phyloP scores from a whole-genome alignment of 768 basidiomycete species.

The Chalciporus piperatus region DNA sequence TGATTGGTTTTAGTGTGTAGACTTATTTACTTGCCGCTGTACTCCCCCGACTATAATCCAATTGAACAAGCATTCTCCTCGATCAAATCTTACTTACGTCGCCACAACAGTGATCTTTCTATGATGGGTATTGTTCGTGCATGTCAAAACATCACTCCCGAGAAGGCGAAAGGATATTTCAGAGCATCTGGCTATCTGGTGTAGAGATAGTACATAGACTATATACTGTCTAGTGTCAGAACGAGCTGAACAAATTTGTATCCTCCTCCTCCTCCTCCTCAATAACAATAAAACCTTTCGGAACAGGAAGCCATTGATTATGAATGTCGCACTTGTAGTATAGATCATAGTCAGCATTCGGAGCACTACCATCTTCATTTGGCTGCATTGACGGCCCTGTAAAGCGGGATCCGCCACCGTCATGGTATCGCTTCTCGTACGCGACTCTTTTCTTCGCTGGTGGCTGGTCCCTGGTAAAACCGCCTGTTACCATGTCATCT shows the following conservation, averaged over 20 bases:
- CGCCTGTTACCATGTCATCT: too few relatives aligned
- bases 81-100: constrained; percentile 21
- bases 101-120: not conserved
- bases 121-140: constrained; percentile 24
- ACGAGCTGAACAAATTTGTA: too few relatives aligned
- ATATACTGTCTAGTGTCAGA: too few relatives aligned
- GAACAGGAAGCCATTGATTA: constrained; percentile 5
- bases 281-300: not conserved
- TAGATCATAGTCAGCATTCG: constrained; percentile 1
- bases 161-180: constrained; percentile 5
- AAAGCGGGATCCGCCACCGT: not conserved
- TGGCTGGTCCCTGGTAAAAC: too few relatives aligned
- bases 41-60: constrained; percentile 17
- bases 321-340: not conserved
- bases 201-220: not conserved
- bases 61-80: constrained; percentile 31
- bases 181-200: constrained; percentile 1
- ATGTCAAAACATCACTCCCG: constrained; percentile 9
- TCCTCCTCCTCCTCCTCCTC: too few relatives aligned
- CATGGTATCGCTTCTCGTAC: constrained; percentile 2
- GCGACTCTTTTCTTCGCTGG: not conserved
- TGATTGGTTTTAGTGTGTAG: constrained; percentile 15
- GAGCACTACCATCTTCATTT: not conserved
- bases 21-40: constrained; percentile 27
- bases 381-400: not conserved